Evolutionary conservation across 805 yeast species (phyloP).

Genomic region (Pichia insulana): DNA sequence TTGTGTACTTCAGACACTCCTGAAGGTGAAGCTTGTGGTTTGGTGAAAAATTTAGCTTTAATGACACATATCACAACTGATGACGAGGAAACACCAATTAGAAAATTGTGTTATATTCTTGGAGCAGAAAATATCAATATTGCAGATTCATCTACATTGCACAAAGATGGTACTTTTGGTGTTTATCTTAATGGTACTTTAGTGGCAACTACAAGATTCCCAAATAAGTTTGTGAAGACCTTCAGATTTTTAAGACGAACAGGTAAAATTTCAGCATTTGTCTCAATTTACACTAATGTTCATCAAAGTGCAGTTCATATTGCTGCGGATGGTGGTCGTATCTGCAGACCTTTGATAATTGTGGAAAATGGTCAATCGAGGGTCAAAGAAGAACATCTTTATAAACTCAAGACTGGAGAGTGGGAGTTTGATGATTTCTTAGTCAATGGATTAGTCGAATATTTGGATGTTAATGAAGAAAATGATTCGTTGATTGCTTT

Average conservation of each 20-base stretch:
- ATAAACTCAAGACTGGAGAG: constrained; percentile 51
- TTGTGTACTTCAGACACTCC: constrained; percentile 98
- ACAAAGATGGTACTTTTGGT: constrained; percentile 70
- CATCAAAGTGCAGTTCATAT: constrained; percentile 93
- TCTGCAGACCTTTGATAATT: constrained; percentile 92
- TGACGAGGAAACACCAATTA: constrained; percentile 88
- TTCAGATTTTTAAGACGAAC: constrained; percentile 78
- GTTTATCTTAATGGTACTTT: constrained; percentile 91
- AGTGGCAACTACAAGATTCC: constrained; percentile 81
- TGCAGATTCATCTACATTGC: constrained; percentile 76
- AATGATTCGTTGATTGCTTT: constrained; percentile 90
- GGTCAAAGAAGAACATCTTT: constrained; percentile 66
- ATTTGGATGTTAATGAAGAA: constrained; percentile 94
- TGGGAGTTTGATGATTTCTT: constrained; percentile 90
- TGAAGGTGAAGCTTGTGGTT: constrained; percentile 99
- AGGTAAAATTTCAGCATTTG: constrained; percentile 81
- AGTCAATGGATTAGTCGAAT: constrained; percentile 80
- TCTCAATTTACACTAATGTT: constrained; percentile 80
- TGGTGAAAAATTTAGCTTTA: constrained; percentile 90
- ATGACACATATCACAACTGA: constrained; percentile 99
- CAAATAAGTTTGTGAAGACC: constrained; percentile 67
- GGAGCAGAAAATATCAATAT: constrained; percentile 85
- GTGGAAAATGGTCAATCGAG: constrained; percentile 63
- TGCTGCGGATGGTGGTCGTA: constrained; percentile 98
- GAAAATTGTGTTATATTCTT: constrained; percentile 61